These are phyloP conservation scores for Boletellus deceptivus DNA, from an alignment of 1,284 basidiomycete species.

Conservation along the genomic window DNA sequence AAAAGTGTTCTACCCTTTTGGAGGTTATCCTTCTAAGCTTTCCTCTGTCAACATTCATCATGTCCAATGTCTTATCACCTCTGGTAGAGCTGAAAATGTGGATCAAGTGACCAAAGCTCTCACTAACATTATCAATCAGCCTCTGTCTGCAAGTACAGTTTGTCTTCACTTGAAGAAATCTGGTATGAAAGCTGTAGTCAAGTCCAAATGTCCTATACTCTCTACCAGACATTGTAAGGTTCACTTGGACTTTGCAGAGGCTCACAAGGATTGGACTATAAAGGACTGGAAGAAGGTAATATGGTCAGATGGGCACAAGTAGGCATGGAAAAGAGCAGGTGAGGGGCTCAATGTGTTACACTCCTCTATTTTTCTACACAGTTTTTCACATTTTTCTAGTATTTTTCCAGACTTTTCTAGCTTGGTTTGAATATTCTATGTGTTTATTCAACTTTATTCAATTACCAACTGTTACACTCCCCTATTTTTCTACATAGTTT, in stretches of 20 bases:
- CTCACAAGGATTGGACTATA: background rate
- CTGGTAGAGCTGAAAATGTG: background rate
- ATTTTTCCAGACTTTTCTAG: too few relatives aligned
- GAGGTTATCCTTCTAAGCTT: background rate
- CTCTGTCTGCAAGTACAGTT: too few relatives aligned
- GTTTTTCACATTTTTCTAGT: too few relatives aligned
- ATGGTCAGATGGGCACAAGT: background rate
- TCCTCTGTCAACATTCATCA: background rate
- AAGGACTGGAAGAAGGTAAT: background rate
- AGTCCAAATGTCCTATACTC: background rate
- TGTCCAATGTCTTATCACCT: background rate
- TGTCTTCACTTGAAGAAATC: background rate
- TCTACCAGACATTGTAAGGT: background rate
- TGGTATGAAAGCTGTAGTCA: background rate
- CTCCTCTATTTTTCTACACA: too few relatives aligned
- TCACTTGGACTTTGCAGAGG: too few relatives aligned
- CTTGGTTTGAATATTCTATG: too few relatives aligned
- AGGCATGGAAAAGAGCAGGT: too few relatives aligned
- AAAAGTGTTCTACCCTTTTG: background rate
- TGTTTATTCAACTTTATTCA: too few relatives aligned
- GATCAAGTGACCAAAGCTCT: background rate
- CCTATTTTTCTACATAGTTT: too few relatives aligned
- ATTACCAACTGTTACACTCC: too few relatives aligned
- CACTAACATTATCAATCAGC: background rate
- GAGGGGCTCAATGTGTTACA: too few relatives aligned